Conservation (phyloP, 169 alveolate genomes). For the Eimeria maxima region DNA sequence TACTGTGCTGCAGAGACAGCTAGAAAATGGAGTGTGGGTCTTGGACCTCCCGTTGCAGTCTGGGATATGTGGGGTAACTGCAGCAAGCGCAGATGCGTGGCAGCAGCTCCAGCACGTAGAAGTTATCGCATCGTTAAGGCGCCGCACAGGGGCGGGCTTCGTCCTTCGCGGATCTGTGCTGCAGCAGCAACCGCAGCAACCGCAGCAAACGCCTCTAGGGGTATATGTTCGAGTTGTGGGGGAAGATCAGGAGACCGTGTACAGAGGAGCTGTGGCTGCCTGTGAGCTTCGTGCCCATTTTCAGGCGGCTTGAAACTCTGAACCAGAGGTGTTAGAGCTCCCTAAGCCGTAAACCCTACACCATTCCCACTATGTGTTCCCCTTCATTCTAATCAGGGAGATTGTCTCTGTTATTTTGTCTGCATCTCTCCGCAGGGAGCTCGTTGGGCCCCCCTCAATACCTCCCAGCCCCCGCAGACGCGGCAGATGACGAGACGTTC, state of each 20-base stretch:
- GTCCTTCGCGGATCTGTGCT: constrained; percentile 47
- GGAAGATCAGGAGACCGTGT: constrained; percentile 71
- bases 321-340: not conserved
- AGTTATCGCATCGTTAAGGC: constrained; percentile 59
- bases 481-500: constrained; percentile 71
- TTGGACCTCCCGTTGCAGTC: constrained; percentile 69
- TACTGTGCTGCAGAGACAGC: constrained; percentile 68
- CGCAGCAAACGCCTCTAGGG: constrained; percentile 63
- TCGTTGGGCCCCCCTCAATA: constrained; percentile 52
- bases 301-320: not conserved
- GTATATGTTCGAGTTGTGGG: constrained; percentile 65
- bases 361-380: not conserved
- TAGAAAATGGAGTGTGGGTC: constrained; percentile 59
- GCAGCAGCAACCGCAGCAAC: constrained; percentile 65
- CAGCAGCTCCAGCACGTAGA: constrained; percentile 76
- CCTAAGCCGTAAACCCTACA: not conserved
- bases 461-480: constrained; percentile 77
- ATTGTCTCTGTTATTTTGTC: not conserved
- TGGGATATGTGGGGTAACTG: constrained; percentile 72
- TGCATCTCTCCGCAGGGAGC: constrained; percentile 38
- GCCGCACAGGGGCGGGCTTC: constrained; percentile 73
- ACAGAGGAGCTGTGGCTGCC: constrained; percentile 74
- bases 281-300: constrained; percentile 11
- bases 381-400: too few relatives aligned
- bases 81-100: constrained; percentile 73